A percentile compares a stretch with the other conserved stretches of the same genome.
Evolutionary conservation across 2,329 filamentous ascomycete genomes (phyloP).

Genomic region (Pseudopithomyces maydicus): DNA sequence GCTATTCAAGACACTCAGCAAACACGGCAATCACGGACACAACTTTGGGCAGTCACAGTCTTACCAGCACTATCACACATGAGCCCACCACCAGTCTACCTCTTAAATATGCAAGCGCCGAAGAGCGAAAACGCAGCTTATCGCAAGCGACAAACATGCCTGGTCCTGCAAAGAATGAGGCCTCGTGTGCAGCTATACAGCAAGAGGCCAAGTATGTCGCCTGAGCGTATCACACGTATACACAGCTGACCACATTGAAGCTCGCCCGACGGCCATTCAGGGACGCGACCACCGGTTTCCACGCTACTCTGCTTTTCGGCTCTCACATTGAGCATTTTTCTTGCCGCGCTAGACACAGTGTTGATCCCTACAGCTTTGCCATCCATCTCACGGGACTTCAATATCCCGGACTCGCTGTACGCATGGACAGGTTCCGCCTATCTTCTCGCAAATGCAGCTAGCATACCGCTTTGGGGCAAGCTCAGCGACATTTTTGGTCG

Average conservation of each 20-base stretch:
- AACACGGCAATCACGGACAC: constrained; percentile 6
- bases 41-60: background rate
- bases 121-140: background rate
- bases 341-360: constrained; percentile 57
- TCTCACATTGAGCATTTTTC: constrained; percentile 44
- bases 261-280: too few relatives aligned
- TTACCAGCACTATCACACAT: background rate
- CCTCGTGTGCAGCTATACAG: background rate
- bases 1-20: background rate
- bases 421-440: constrained; percentile 70
- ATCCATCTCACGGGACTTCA: constrained; percentile 66
- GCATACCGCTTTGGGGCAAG: constrained; percentile 49
- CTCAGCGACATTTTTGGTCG: constrained; percentile 46
- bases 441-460: constrained; percentile 45
- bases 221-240: too few relatives aligned
- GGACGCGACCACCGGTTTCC: constrained; percentile 6
- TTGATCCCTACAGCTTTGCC: constrained; percentile 70
- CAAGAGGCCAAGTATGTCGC: too few relatives aligned
- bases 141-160: constrained; percentile 6
- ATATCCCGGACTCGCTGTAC: constrained; percentile 69
- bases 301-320: constrained; percentile 35
- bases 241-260: too few relatives aligned
- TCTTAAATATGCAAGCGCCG: background rate
- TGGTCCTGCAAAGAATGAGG: background rate
- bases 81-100: background rate